Percentiles rank a stretch among this genome's conserved stretches.
Evolutionary conservation across 169 alveolate genomes (phyloP).

Genomic region (Eimeria zaria): DNA sequence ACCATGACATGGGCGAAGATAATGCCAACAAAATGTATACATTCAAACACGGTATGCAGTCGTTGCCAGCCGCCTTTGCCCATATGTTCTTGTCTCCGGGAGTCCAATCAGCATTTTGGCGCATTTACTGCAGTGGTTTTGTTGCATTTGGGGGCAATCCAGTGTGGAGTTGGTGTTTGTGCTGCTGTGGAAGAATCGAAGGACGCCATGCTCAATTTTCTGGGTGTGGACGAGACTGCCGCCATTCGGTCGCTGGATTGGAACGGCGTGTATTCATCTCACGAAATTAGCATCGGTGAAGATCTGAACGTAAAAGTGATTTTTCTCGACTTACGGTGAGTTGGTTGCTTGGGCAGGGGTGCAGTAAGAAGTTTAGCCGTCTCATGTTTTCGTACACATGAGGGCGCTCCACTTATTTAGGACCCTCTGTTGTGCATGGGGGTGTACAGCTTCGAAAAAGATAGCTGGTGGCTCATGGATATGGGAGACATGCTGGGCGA

Average conservation of each 20-base stretch:
- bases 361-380: not conserved
- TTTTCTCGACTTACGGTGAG: conserved; percentile 61
- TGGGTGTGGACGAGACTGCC: conserved; percentile 54
- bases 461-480: conserved; percentile 79
- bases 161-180: not conserved
- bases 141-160: not conserved
- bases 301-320: conserved; percentile 55
- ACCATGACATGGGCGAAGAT: conserved; percentile 84
- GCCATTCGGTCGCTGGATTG: conserved; percentile 75
- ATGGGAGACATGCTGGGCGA: conserved; percentile 82
- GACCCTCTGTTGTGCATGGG: not conserved
- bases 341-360: not conserved
- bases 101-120: not conserved
- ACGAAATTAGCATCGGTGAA: conserved; percentile 36
- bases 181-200: conserved; percentile 36
- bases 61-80: not conserved
- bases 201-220: conserved; percentile 54
- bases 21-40: conserved; percentile 65
- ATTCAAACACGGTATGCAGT: conserved; percentile 66
- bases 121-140: not conserved
- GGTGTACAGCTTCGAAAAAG: conserved; percentile 67
- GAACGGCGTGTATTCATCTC: conserved; percentile 73
- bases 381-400: not conserved
- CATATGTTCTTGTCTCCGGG: not conserved
- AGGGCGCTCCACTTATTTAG: not conserved